Evolutionary conservation across 1,284 basidiomycete genomes (phyloP).

Genomic region (Naganishia liquefaciens): DNA sequence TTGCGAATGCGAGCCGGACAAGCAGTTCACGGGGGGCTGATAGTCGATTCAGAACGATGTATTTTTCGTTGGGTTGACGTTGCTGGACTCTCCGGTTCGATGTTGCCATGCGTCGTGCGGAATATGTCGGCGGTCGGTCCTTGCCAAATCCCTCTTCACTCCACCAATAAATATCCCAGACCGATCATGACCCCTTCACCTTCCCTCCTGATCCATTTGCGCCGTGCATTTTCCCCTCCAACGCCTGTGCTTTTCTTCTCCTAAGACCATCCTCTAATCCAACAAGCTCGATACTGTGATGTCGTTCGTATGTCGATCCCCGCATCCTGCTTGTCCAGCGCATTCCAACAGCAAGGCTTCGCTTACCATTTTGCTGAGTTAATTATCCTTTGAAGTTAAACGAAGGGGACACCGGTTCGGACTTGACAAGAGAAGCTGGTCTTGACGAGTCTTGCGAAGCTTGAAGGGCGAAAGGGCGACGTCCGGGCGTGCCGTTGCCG

Average conservation of each 20-base stretch:
- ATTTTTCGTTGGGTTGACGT: no score
- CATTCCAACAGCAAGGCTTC: neutral
- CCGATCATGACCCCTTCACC: no score
- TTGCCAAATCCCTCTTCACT: neutral
- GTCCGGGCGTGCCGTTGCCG: neutral
- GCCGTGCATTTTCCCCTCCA: no score
- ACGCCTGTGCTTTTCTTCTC: no score
- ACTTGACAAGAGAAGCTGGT: constrained; percentile 23
- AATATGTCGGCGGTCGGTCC: no score
- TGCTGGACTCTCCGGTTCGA: no score
- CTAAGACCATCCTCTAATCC: neutral
- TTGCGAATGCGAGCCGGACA: neutral
- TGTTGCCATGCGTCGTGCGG: no score
- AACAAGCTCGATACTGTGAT: no score
- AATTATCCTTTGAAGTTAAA: constrained; percentile 29
- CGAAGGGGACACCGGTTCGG: constrained; percentile 29
- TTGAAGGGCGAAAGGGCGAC: constrained; percentile 15
- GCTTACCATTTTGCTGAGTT: constrained; percentile 30
- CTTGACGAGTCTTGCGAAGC: constrained; percentile 28
- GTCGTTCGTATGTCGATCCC: neutral
- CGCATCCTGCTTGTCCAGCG: constrained; percentile 15
- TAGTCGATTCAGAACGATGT: no score
- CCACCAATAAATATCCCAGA: neutral
- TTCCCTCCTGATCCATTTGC: no score
- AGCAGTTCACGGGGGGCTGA: neutral